phyloP scores from a whole-genome alignment of 129 eudicot species.

The Mikania micrantha region DNA sequence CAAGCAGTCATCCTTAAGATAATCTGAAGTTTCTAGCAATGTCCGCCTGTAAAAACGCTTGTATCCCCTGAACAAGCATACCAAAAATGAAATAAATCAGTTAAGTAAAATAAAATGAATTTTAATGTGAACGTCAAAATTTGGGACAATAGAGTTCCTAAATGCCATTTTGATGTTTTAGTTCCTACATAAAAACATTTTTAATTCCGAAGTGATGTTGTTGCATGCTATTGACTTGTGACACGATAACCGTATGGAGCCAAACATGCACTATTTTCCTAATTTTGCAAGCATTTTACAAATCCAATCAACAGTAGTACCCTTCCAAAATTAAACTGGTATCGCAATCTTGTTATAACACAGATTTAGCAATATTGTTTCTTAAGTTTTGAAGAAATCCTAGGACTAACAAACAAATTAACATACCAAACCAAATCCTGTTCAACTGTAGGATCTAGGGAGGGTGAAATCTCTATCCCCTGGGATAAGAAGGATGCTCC shows the following conservation, averaged over 20 bases:
- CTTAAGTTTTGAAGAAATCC: not conserved
- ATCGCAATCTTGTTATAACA: not conserved
- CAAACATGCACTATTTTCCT: not conserved
- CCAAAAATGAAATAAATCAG: not conserved
- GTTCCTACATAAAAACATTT: not conserved
- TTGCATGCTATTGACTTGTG: not conserved
- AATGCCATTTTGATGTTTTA: not conserved
- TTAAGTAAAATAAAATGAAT: conserved; percentile 1
- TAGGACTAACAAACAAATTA: no score
- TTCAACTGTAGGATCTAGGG: no score
- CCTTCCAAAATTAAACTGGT: not conserved
- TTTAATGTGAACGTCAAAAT: not conserved
- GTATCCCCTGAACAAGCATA: conserved; percentile 64
- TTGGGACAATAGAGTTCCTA: not conserved
- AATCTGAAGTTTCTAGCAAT: conserved; percentile 69
- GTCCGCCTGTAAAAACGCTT: conserved; percentile 77
- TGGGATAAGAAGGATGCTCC: no score
- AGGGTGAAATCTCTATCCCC: no score
- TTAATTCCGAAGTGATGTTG: no score
- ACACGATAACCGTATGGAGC: not conserved
- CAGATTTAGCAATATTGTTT: not conserved
- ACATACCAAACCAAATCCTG: no score
- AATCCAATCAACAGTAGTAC: not conserved
- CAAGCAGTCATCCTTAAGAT: conserved; percentile 83
- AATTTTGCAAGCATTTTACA: not conserved